These are phyloP conservation scores for Penicillium crystallinum DNA, from an alignment of 495 filamentous ascomycete species.

Conservation along the genomic window DNA sequence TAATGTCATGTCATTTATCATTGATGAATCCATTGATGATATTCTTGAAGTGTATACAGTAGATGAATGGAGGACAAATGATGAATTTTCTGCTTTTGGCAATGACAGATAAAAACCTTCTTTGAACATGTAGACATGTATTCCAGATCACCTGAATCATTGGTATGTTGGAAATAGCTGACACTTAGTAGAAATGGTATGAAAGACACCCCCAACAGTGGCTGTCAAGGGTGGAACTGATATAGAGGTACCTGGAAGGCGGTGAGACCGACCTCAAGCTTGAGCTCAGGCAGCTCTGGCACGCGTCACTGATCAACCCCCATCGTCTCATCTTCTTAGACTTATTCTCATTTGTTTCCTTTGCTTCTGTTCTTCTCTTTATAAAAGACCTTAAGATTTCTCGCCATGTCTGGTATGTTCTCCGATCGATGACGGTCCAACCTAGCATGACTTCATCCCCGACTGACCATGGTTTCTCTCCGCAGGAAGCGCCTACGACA, in stretches of 20 bases:
- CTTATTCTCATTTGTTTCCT: slow-evolving; percentile 9
- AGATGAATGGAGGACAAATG: background rate
- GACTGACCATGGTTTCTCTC: slow-evolving; percentile 28
- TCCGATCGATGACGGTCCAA: slow-evolving; percentile 6
- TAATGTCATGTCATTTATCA: background rate
- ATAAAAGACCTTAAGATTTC: slow-evolving; percentile 13
- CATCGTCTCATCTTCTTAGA: slow-evolving; percentile 18
- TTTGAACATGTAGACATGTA: background rate
- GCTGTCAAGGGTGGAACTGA: background rate
- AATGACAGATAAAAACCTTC: background rate
- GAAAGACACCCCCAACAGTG: background rate
- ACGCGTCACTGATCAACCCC: slow-evolving; percentile 36
- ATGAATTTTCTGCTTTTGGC: background rate
- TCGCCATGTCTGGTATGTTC: slow-evolving; percentile 43
- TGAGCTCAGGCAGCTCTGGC: slow-evolving; percentile 43
- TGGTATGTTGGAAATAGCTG: background rate
- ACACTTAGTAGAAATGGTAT: background rate
- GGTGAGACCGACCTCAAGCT: slow-evolving; percentile 31
- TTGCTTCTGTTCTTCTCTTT: slow-evolving; percentile 1
- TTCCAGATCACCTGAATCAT: background rate
- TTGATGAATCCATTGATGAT: background rate
- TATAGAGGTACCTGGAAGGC: slow-evolving; percentile 14
- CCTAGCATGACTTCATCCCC: slow-evolving; percentile 33
- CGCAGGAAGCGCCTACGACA: slow-evolving; percentile 90
- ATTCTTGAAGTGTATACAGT: background rate